Evolutionary conservation across 129 eudicot species (phyloP).

Genomic region (Artemisia argyi): DNA sequence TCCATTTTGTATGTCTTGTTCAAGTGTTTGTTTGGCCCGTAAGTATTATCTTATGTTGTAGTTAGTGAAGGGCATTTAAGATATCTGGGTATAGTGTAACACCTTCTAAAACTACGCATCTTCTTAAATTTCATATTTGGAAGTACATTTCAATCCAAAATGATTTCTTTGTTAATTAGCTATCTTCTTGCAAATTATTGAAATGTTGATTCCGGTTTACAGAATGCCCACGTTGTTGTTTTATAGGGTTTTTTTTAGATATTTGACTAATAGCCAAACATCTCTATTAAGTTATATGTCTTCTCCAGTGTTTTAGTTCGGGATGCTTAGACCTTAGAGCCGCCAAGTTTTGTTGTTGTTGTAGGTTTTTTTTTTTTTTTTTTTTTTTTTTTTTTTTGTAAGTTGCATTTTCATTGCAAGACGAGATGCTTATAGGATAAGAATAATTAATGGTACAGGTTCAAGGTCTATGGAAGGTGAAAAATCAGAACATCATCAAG

Average conservation of each 20-base stretch:
- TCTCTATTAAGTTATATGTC: neutral
- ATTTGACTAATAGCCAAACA: constrained; percentile 3
- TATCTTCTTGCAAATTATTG: neutral
- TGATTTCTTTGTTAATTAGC: neutral
- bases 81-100: neutral
- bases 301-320: neutral
- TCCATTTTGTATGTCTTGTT: neutral
- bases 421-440: neutral
- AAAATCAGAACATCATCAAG: constrained; percentile 60
- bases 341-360: too few species aligned
- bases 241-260: neutral
- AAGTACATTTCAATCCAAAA: neutral
- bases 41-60: neutral
- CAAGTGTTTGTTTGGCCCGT: neutral
- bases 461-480: constrained; percentile 92
- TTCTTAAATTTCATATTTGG: neutral
- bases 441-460: constrained; percentile 44
- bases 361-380: too few species aligned
- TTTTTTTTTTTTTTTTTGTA: too few species aligned
- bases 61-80: neutral
- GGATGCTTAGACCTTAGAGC: too few species aligned
- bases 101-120: neutral
- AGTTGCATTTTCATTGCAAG: neutral
- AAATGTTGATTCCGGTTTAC: neutral
- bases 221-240: neutral